Percentiles rank a stretch among this genome's conserved stretches.
Conservation (phyloP, 371 early-diverging fungal species). For the Rhizopus sp. region DNA sequence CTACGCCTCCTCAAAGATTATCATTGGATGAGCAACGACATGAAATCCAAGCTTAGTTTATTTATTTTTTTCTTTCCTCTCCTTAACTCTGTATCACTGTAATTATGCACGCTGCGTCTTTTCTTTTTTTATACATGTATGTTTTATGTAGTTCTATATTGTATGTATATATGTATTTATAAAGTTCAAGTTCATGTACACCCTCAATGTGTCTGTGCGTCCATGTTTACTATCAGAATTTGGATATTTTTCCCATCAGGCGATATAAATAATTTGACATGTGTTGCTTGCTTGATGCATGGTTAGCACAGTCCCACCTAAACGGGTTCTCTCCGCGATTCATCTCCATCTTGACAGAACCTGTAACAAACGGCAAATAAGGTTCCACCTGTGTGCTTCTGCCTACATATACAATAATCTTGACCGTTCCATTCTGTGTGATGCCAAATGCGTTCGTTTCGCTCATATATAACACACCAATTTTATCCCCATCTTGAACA, state of each 20-base stretch:
- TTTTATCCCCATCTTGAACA: conserved; percentile 29
- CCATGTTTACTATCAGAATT: not conserved
- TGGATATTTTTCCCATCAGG: not conserved
- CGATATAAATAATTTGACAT: conserved; percentile 13
- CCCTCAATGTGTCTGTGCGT: not conserved
- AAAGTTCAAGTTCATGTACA: not conserved
- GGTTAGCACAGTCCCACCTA: conserved; percentile 21
- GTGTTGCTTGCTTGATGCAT: conserved; percentile 10
- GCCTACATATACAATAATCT: conserved; percentile 14
- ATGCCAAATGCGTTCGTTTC: conserved; percentile 23
- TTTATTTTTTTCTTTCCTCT: not conserved
- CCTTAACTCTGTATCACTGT: no score
- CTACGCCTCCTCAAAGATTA: not conserved
- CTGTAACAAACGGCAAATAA: conserved; percentile 25
- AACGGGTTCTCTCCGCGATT: conserved; percentile 26
- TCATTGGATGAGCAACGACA: conserved; percentile 6
- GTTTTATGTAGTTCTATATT: no score
- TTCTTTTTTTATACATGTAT: no score
- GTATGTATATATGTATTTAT: no score
- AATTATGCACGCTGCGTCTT: no score
- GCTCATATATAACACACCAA: conserved; percentile 32
- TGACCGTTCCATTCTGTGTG: conserved; percentile 26
- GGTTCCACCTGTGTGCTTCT: conserved; percentile 12
- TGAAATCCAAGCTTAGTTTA: not conserved
- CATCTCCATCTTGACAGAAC: conserved; percentile 18